Conservation (phyloP, 1,284 basidiomycete species). For the Sphagnurus paluster region DNA sequence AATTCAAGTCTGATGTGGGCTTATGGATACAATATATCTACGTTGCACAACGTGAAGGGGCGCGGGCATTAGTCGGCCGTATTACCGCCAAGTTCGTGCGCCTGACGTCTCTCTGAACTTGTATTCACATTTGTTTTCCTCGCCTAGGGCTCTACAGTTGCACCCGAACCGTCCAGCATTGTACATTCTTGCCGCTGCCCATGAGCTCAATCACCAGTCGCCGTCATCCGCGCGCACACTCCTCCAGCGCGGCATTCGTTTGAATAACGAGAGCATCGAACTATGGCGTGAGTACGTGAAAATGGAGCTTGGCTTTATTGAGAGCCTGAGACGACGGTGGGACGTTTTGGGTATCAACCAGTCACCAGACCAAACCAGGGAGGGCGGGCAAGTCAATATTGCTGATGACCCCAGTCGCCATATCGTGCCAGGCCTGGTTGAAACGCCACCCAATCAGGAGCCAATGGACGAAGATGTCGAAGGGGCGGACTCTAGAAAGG, state of each 20-base stretch:
- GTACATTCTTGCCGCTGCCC: conserved; percentile 85
- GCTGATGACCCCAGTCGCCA: conserved; percentile 25
- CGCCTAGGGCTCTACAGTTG: conserved; percentile 75
- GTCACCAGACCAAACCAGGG: conserved; percentile 24
- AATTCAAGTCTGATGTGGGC: conserved; percentile 86
- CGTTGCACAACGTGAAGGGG: conserved; percentile 79
- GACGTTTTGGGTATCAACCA: conserved; percentile 65
- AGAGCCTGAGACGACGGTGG: conserved; percentile 83
- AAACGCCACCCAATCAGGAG: conserved; percentile 16
- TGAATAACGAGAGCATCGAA: conserved; percentile 68
- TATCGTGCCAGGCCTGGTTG: conserved; percentile 22
- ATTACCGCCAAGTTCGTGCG: conserved; percentile 68
- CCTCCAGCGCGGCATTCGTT: conserved; percentile 82
- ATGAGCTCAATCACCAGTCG: conserved; percentile 79
- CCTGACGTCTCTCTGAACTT: background rate
- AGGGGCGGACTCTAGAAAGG: conserved; percentile 52
- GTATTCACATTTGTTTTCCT: conserved; percentile 6
- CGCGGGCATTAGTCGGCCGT: conserved; percentile 77
- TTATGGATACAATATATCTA: conserved; percentile 90
- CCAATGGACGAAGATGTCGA: conserved; percentile 31
- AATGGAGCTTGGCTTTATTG: conserved; percentile 90
- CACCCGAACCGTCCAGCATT: conserved; percentile 81
- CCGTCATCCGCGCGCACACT: conserved; percentile 83
- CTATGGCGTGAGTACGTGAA: conserved; percentile 89
- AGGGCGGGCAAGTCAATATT: conserved; percentile 20